A percentile compares a stretch with the other conserved stretches of the same genome.
phyloP scores from a whole-genome alignment of 345 rosid species.

The Salix koriyanagi region DNA sequence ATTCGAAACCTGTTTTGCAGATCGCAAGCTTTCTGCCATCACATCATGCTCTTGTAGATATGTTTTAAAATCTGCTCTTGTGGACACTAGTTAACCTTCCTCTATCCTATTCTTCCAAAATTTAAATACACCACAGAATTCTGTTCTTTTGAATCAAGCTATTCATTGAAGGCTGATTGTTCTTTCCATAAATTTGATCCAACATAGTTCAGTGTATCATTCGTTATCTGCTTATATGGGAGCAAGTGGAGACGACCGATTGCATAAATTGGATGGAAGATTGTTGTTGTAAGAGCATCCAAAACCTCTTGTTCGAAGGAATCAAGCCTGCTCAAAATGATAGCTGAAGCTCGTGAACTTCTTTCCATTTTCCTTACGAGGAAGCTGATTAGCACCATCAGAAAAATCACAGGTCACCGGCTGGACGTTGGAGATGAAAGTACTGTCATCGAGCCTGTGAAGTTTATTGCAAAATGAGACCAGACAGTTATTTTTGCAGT shows the following conservation, averaged over 20 bases:
- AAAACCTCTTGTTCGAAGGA: too few species aligned
- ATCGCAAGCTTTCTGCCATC: accelerated
- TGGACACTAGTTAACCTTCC: neutral
- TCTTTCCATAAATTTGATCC: conserved; percentile 1
- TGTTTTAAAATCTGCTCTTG: conserved; percentile 6
- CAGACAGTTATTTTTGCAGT: neutral
- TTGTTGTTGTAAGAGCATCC: too few species aligned
- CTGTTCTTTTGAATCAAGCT: neutral
- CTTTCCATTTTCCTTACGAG: too few species aligned
- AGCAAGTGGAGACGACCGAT: too few species aligned
- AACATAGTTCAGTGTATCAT: too few species aligned
- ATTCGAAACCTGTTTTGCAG: too few species aligned
- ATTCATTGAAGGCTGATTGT: neutral
- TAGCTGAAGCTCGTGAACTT: too few species aligned
- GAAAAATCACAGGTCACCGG: neutral
- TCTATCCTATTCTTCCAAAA: neutral
- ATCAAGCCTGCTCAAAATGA: too few species aligned
- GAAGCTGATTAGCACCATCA: neutral
- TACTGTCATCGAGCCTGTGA: neutral
- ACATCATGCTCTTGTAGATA: too few species aligned
- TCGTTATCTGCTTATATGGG: neutral
- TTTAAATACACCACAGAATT: conserved; percentile 1
- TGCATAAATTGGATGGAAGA: too few species aligned
- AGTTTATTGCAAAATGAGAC: neutral
- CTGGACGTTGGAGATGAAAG: neutral